Conservation (phyloP, 2,329 filamentous ascomycete species). For the Aspergillus tanneri region DNA sequence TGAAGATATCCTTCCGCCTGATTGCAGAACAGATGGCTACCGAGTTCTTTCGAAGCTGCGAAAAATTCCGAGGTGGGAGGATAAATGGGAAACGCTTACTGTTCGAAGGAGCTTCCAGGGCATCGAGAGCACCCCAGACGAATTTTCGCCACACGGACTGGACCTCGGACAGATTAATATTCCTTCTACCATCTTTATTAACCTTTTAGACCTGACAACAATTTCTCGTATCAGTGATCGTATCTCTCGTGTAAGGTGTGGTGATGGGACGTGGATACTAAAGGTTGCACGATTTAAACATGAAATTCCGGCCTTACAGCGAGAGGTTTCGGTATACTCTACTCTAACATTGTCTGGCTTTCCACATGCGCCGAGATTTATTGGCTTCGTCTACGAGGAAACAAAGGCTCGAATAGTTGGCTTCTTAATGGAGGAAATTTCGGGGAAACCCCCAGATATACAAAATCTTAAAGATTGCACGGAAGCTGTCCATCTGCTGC, state of each 20-base stretch:
- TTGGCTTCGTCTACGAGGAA: constrained; percentile 12
- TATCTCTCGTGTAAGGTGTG: constrained; percentile 3
- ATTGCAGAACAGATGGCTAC: constrained; percentile 7
- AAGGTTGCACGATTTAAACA: constrained; percentile 12
- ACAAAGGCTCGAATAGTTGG: constrained; percentile 9
- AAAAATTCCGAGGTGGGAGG: constrained; percentile 11
- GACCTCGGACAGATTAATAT: constrained; percentile 2
- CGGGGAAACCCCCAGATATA: constrained; percentile 3
- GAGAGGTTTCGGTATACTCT: constrained; percentile 10
- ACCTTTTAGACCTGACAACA: constrained; percentile 4
- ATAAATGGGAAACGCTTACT: constrained; percentile 15
- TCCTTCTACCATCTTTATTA: neutral
- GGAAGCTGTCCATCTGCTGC: constrained; percentile 6
- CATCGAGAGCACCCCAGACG: constrained; percentile 7
- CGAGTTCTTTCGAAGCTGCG: constrained; percentile 11
- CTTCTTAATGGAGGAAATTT: constrained; percentile 12
- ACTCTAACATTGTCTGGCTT: constrained; percentile 3
- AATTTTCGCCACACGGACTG: constrained; percentile 9
- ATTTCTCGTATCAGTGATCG: constrained; percentile 10
- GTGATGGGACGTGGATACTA: constrained; percentile 4
- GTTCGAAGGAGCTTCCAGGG: constrained; percentile 4
- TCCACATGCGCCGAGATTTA: constrained; percentile 7
- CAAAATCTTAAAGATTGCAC: constrained; percentile 6
- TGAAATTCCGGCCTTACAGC: constrained; percentile 4
- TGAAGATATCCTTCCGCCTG: constrained; percentile 10